Evolutionary conservation across 345 rosid genomes (phyloP).

Genomic region (Bruguiera parviflora): DNA sequence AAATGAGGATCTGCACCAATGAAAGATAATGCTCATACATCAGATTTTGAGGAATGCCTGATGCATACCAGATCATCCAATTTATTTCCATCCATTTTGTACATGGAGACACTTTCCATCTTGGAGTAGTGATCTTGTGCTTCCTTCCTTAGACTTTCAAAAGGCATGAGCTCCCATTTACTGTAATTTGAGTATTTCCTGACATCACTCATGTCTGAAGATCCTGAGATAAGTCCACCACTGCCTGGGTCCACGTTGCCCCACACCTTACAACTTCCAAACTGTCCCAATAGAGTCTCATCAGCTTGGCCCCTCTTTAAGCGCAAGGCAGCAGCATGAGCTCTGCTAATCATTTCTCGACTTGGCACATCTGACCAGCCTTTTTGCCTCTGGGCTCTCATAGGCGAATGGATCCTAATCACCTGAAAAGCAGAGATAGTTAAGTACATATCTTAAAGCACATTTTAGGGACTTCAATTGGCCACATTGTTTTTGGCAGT

Average conservation of each 20-base stretch:
- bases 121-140: conserved; percentile 68
- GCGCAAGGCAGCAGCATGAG: conserved; percentile 75
- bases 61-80: conserved; percentile 94
- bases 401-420: conserved; percentile 90
- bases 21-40: conserved; percentile 5
- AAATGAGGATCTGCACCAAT: neutral
- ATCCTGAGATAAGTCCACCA: conserved; percentile 67
- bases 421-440: conserved; percentile 44
- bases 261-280: conserved; percentile 93
- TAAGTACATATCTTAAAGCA: neutral
- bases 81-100: conserved; percentile 96
- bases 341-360: conserved; percentile 62
- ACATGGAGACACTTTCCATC: conserved; percentile 76
- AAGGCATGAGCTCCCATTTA: conserved; percentile 86
- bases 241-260: conserved; percentile 50
- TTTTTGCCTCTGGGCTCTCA: conserved; percentile 69
- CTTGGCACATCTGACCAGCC: conserved; percentile 89
- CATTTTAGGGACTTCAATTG: neutral
- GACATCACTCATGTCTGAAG: conserved; percentile 70
- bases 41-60: conserved; percentile 34
- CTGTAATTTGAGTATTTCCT: conserved; percentile 76
- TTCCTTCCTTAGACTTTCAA: conserved; percentile 78
- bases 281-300: conserved; percentile 50
- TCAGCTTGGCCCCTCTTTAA: conserved; percentile 51
- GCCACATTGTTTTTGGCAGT: neutral